Base-by-base conservation (phyloP, 148 eudicot genomes). In the Rhododendron williamsianum region DNA sequence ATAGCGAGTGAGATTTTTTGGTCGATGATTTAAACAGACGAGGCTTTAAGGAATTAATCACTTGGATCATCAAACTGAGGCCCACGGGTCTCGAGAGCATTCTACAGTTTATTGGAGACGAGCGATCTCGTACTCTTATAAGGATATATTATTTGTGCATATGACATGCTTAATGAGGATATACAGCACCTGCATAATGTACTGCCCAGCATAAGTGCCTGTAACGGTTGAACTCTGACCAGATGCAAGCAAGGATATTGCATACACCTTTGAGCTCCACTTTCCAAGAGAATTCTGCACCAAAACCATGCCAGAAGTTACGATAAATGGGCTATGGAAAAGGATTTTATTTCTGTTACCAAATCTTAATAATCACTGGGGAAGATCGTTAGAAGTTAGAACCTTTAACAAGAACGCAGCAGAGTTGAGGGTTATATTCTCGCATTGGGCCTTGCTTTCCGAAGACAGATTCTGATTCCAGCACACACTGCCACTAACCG, bases 341-440 rank as follows among this genome's bases (percentile, higher is more conserved):
- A 30, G 0, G 38, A 71, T 71, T 71, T 30, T 13, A 9, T 65
- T 65, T 65, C 30, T n/a, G 72, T n/a, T 65, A 65, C 30, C 3
- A n/a, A 65, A 72, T 30, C 27, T 19, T 38, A 78, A 78, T 46
- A 8, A 46, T 45, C 35, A 46, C 5, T 5, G n/a, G 21, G 77
- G 48, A 10, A 79, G 10, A 77, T 56, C 9, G 18, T n/a, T 11
- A 25, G 25, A 13, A 79, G 18, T n/a, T 11, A 25, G 25, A 13
- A 79, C 82, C 86, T 85, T 85, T 2, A 85, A 74, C 76, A 85
- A 63, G 83, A 85, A 48, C 46, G 86, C 77, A 10, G 86, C 86
- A 1, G 86, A 85, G 19, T 79, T 71, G n/a, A 85, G 86, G 79
- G 82, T 63, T 36, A 85, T 78, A 25, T 46, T 10, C n/a, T 79